phyloP scores from a whole-genome alignment of 345 rosid genomes.

The Aquilaria sinensis region DNA sequence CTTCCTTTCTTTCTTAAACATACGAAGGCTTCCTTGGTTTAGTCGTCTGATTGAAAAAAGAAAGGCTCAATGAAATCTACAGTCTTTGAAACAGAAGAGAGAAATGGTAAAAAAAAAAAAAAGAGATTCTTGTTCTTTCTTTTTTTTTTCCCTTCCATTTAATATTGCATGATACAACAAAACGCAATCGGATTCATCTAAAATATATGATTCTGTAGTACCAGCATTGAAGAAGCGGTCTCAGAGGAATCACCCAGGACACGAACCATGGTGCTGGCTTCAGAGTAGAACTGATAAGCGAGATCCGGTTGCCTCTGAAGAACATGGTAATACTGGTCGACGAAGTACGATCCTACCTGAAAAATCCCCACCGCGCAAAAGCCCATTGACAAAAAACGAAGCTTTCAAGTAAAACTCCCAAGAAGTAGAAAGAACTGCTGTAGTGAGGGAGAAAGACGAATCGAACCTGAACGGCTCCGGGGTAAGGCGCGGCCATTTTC shows the following conservation, averaged over 20 bases:
- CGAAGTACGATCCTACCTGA: constrained; percentile 95
- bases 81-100: too few relatives aligned
- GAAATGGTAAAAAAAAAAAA: too few relatives aligned
- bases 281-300: constrained; percentile 82
- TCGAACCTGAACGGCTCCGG: constrained; percentile 61
- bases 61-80: too few relatives aligned
- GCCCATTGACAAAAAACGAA: neutral
- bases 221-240: constrained; percentile 73
- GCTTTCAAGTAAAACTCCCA: neutral
- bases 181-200: too few relatives aligned
- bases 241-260: constrained; percentile 67
- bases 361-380: neutral
- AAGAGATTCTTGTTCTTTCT: too few relatives aligned
- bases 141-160: too few relatives aligned
- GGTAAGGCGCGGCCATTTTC: constrained; percentile 55
- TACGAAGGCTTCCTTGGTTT: too few relatives aligned
- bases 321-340: constrained; percentile 84
- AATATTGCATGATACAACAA: too few relatives aligned
- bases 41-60: too few relatives aligned
- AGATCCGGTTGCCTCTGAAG: constrained; percentile 82
- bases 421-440: neutral
- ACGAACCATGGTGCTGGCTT: constrained; percentile 64
- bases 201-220: constrained; percentile 9
- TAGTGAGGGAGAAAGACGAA: neutral
- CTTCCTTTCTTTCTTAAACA: too few relatives aligned